Conservation (phyloP, 257 asterid genomes). For the Handroanthus guayacan region DNA sequence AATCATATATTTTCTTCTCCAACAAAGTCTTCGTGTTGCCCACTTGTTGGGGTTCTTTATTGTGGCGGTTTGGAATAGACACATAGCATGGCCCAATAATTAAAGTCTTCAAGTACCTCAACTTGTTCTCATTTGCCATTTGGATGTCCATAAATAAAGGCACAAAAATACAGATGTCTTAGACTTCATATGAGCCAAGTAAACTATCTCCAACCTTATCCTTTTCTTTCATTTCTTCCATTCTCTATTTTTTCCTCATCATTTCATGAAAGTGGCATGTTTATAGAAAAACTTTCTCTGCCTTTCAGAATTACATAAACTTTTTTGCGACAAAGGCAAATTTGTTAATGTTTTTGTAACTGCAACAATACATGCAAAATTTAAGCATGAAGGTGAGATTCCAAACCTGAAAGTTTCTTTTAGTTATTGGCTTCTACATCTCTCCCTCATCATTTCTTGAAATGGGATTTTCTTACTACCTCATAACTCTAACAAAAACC, state of each 20-base stretch:
- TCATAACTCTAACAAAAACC: not conserved
- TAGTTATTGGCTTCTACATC: too few species aligned
- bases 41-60: not conserved
- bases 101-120: not conserved
- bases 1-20: not conserved
- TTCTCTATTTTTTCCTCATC: too few species aligned
- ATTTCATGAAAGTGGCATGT: too few species aligned
- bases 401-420: too few species aligned
- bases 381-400: too few species aligned
- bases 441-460: not conserved
- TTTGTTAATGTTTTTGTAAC: too few species aligned
- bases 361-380: too few species aligned
- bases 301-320: too few species aligned
- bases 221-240: not conserved
- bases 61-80: not conserved
- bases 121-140: not conserved
- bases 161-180: constrained; percentile 2
- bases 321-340: too few species aligned
- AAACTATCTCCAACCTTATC: not conserved
- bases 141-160: not conserved
- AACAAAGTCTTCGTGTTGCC: not conserved
- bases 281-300: too few species aligned
- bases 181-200: not conserved
- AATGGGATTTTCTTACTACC: constrained; percentile 12
- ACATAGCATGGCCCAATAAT: not conserved